Conservation (phyloP, 345 rosid genomes). For the Sisymbrium irio region DNA sequence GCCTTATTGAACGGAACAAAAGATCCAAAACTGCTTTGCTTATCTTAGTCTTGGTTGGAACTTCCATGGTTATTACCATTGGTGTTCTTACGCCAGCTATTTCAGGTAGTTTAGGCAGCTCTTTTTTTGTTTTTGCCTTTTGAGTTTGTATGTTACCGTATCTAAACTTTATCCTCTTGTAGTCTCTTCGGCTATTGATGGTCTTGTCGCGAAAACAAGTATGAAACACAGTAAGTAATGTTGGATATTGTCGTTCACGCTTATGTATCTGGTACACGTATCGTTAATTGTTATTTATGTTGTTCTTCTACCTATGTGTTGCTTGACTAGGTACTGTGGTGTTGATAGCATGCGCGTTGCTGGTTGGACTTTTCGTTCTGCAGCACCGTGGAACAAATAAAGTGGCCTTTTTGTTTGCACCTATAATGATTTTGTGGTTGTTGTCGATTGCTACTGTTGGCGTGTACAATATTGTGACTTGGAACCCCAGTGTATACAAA, state of each 20-base stretch:
- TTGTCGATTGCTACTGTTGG: conserved; percentile 64
- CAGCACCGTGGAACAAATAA: conserved; percentile 81
- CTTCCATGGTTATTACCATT: conserved; percentile 56
- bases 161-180: conserved; percentile 33
- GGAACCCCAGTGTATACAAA: conserved; percentile 73
- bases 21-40: conserved; percentile 68
- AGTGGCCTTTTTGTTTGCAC: conserved; percentile 73
- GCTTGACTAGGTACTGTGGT: conserved; percentile 65
- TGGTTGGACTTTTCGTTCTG: conserved; percentile 87
- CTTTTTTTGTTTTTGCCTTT: background rate
- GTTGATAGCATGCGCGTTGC: conserved; percentile 53
- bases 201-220: conserved; percentile 51
- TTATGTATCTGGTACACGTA: background rate
- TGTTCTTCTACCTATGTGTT: conserved; percentile 2
- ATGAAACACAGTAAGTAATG: conserved; percentile 55
- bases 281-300: background rate
- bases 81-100: conserved; percentile 88
- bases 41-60: conserved; percentile 65
- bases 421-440: conserved; percentile 76
- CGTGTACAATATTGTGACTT: conserved; percentile 63
- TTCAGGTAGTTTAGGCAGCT: conserved; percentile 46
- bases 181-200: conserved; percentile 86
- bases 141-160: background rate
- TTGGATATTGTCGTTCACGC: background rate
- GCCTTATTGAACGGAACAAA: conserved; percentile 57